A percentile compares a stretch with the other conserved stretches of the same genome.
phyloP scores from a whole-genome alignment of 225 moss, liverwort and hornwort genomes.

The Rhytidiadelphus loreus region DNA sequence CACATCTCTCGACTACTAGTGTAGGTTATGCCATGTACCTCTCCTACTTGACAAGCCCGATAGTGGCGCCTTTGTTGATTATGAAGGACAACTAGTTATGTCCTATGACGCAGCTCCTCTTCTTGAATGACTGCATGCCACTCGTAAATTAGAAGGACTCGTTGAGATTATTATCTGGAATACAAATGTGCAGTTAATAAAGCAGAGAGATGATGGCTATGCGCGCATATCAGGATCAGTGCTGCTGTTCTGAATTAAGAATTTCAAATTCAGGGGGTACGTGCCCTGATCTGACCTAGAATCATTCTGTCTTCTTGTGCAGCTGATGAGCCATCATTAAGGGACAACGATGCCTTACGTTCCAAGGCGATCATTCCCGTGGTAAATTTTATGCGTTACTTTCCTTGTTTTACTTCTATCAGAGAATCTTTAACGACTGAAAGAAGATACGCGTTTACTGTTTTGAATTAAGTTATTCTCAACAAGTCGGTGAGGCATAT shows the following conservation, averaged over 20 bases:
- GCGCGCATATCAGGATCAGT: not conserved
- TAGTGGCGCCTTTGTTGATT: not conserved
- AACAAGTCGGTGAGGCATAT: not conserved
- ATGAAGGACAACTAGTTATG: not conserved
- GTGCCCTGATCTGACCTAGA: not conserved
- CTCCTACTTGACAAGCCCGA: not conserved
- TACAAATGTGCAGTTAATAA: not conserved
- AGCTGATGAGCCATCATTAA: conserved; percentile 71
- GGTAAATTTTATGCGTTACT: conserved; percentile 17
- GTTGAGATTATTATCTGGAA: not conserved
- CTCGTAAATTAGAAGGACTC: not conserved
- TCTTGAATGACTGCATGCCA: not conserved
- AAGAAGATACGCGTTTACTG: not conserved
- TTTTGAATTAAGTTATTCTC: not conserved
- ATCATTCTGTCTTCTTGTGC: not conserved
- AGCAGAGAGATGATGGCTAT: not conserved
- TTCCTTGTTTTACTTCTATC: not conserved
- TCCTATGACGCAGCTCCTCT: not conserved
- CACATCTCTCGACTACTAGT: not conserved
- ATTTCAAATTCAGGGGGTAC: not conserved
- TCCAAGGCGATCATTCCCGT: conserved; percentile 56
- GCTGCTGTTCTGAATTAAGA: not conserved
- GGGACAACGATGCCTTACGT: conserved; percentile 57
- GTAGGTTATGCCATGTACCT: not conserved
- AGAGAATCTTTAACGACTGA: not conserved